phyloP scores from a whole-genome alignment of 305 asterid genomes.

The Fraxinus sp. region DNA sequence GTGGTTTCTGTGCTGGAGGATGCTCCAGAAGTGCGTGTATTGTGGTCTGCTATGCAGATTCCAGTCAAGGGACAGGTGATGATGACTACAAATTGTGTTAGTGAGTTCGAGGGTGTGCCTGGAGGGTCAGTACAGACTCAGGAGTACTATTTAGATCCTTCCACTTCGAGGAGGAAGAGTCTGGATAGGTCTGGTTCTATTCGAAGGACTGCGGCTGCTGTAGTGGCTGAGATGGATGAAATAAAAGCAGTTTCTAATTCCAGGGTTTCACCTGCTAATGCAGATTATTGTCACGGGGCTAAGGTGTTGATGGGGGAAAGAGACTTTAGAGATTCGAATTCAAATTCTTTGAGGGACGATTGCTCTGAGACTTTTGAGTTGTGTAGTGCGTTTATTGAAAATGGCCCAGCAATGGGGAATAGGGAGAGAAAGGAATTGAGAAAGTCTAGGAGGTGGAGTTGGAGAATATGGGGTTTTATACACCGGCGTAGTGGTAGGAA shows the following conservation, averaged over 20 bases:
- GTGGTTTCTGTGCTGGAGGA: slow-evolving; percentile 88
- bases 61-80: slow-evolving; percentile 58
- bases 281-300: slow-evolving; percentile 49
- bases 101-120: slow-evolving; percentile 49
- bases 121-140: slow-evolving; percentile 84
- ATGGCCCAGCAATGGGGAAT: slow-evolving; percentile 43
- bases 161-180: slow-evolving; percentile 81
- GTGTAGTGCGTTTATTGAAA: slow-evolving; percentile 59
- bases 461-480: slow-evolving; percentile 75
- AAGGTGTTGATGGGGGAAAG: slow-evolving; percentile 44
- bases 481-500: slow-evolving; percentile 48
- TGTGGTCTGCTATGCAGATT: slow-evolving; percentile 60
- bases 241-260: slow-evolving; percentile 55
- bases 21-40: slow-evolving; percentile 44
- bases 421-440: slow-evolving; percentile 38
- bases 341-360: slow-evolving; percentile 67
- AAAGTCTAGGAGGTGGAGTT: slow-evolving; percentile 77
- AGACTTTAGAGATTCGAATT: slow-evolving; percentile 47
- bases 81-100: slow-evolving; percentile 3
- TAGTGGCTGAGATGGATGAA: slow-evolving; percentile 80
- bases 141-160: slow-evolving; percentile 71
- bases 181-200: slow-evolving; percentile 85
- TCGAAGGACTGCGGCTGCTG: slow-evolving; percentile 74
- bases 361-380: slow-evolving; percentile 70
- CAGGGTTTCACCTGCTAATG: slow-evolving; percentile 47